Percentiles rank a stretch among this genome's conserved stretches.
phyloP scores from a whole-genome alignment of 306 rosid species.

The Begonia fuchsioides region DNA sequence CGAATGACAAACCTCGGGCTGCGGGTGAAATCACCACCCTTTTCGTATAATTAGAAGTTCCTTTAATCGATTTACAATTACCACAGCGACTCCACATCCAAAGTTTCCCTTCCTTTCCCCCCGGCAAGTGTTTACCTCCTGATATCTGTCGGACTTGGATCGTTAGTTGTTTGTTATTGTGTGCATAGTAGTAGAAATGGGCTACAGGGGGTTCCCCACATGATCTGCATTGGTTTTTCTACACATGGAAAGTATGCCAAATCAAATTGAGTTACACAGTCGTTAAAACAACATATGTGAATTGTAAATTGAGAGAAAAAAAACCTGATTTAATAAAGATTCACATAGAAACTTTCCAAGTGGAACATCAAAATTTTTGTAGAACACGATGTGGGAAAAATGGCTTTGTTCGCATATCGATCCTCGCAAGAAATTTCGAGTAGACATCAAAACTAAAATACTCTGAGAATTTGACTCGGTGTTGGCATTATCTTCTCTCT shows the following conservation, averaged over 20 bases:
- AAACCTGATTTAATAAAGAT: slow-evolving; percentile 81
- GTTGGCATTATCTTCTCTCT: slow-evolving; percentile 35
- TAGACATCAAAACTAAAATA: slow-evolving; percentile 93
- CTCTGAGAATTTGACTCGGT: slow-evolving; percentile 66
- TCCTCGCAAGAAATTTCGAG: slow-evolving; percentile 59
- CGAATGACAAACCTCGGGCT: slow-evolving; percentile 71
- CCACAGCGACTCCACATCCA: slow-evolving; percentile 99
- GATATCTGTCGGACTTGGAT: slow-evolving; percentile 53
- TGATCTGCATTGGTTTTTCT: slow-evolving; percentile 59
- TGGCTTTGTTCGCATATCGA: slow-evolving; percentile 75
- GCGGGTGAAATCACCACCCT: slow-evolving; percentile 74
- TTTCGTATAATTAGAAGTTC: slow-evolving; percentile 34
- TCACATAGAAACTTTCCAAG: slow-evolving; percentile 77
- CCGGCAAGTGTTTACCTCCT: slow-evolving; percentile 29
- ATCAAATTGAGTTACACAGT: neutral
- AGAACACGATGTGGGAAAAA: slow-evolving; percentile 91
- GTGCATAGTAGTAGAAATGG: slow-evolving; percentile 76
- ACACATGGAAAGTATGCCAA: slow-evolving; percentile 15
- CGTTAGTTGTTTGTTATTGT: slow-evolving; percentile 73
- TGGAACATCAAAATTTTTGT: slow-evolving; percentile 72
- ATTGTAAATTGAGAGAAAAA: neutral
- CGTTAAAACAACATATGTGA: neutral
- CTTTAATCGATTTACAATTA: slow-evolving; percentile 46
- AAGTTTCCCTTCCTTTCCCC: slow-evolving; percentile 68
- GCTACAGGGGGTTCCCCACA: slow-evolving; percentile 81